Percentiles rank a stretch among this genome's conserved stretches.
Conservation (phyloP, 768 basidiomycete genomes). For the Daedaleopsis sinensis region DNA sequence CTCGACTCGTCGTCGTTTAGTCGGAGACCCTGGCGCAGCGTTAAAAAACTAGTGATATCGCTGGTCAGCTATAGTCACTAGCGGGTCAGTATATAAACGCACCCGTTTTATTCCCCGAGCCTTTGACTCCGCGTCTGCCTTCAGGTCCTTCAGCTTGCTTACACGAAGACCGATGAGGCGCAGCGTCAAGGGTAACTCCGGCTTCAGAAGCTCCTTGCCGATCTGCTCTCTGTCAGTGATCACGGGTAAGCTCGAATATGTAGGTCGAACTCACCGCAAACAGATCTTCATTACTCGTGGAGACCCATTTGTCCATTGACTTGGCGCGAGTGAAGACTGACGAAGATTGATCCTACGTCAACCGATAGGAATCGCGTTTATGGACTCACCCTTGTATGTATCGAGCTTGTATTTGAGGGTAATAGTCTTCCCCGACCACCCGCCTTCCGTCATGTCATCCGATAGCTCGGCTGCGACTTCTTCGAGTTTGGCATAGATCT, state of each 20-base stretch:
- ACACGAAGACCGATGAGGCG: constrained; percentile 88
- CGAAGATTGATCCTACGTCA: neutral
- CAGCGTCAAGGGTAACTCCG: constrained; percentile 78
- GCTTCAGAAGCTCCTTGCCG: constrained; percentile 79
- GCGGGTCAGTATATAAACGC: neutral
- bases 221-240: constrained; percentile 43
- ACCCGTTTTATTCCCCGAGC: constrained; percentile 75
- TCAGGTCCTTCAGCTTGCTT: constrained; percentile 87
- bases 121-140: constrained; percentile 40
- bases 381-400: constrained; percentile 71
- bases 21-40: constrained; percentile 28
- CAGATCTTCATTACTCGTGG: constrained; percentile 75
- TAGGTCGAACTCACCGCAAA: constrained; percentile 54
- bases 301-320: constrained; percentile 77
- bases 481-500: constrained; percentile 76
- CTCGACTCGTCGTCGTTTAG: constrained; percentile 23
- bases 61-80: neutral
- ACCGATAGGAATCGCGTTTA: neutral
- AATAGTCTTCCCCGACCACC: constrained; percentile 88
- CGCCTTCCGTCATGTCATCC: constrained; percentile 73
- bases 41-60: constrained; percentile 58
- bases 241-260: no score
- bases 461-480: constrained; percentile 83
- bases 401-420: constrained; percentile 94
- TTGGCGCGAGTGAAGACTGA: constrained; percentile 84